Base-by-base conservation (phyloP, 176 grass and related monocot species). In the Otatea glauca region DNA sequence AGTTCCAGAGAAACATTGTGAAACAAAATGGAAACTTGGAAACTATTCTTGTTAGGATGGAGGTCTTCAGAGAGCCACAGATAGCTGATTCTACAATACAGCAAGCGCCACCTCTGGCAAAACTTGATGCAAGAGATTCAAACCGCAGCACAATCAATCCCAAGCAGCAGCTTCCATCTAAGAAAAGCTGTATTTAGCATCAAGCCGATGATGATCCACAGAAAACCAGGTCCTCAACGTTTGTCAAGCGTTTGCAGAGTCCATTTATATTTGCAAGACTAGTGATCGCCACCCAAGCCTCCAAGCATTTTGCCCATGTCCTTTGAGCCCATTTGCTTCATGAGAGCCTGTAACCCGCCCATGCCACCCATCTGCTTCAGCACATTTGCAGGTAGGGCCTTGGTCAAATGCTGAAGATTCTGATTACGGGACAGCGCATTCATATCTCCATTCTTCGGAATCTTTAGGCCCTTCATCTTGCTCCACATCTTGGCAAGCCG, bases 331-430 rank as follows among this genome's bases (percentile, higher is more conserved):
- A 94, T 84, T 41, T 93, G 92, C 29, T 98, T 98, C 79, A 93
- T 81, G 50, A 95, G 62, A 48, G 60, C 73, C 68, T 93, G 95
- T 34, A 98, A 60, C 21, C 89, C 89, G 10, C 63, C 80, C 72
- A 88, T 69, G 25, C 92, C 91, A 17, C 92, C 95, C 21, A 98
- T 91, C 73, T 95, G 95, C 72, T 93, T 94, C 89, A 92, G 63
- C 87, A 95, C 81, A 27, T 92, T 86, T 0, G 85, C 89, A 18
- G 93, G 96, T 32, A 95, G 81, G 17, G 88, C 68, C 27, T 93
- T 95, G 68, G 81, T 80, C 74, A 98, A 88, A 35, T 88, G 85
- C 18, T 92, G 80, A 10, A 78, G 81, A 62, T 89, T 81, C 70
- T 84, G 81, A 21, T 90, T 92, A 18, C 86, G 71, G 48, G 87